A percentile compares a stretch with the other conserved stretches of the same genome.
These are phyloP conservation scores for Amborella trichopoda DNA, from an alignment of 164 flowering plant species.

Conservation along the genomic window DNA sequence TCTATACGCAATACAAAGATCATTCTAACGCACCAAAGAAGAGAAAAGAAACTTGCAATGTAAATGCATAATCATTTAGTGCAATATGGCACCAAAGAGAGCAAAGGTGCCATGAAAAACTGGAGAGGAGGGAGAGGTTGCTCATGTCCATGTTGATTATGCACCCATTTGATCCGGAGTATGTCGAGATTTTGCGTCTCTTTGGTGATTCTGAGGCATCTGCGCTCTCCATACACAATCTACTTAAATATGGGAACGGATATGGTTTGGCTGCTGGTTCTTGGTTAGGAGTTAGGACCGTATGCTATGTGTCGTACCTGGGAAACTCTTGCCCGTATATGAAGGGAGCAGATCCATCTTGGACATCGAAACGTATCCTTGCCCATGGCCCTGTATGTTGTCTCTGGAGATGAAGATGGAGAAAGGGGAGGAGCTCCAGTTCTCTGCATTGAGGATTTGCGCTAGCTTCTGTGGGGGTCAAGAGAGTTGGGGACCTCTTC, in stretches of 20 bases:
- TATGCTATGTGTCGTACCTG: conserved; percentile 95
- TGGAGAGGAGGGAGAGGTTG: no score
- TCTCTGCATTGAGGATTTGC: conserved; percentile 66
- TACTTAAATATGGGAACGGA: conserved; percentile 64
- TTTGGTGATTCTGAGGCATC: conserved; percentile 82
- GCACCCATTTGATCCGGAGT: conserved; percentile 58
- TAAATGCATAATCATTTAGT: no score
- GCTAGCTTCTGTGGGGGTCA: conserved; percentile 47
- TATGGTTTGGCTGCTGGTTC: conserved; percentile 92
- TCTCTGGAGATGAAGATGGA: conserved; percentile 98
- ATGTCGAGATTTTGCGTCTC: conserved; percentile 55
- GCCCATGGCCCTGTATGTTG: conserved; percentile 74
- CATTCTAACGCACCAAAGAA: no score
- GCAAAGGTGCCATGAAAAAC: no score
- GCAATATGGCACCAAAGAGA: no score
- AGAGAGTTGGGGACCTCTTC: conserved; percentile 60
- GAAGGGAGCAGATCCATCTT: conserved; percentile 20
- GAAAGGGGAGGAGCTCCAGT: conserved; percentile 98
- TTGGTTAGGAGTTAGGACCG: conserved; percentile 97
- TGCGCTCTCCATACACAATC: conserved; percentile 81
- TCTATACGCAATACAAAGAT: no score
- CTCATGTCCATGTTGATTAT: conserved; percentile 15
- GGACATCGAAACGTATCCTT: conserved; percentile 19
- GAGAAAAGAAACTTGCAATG: no score
- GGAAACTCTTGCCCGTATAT: conserved; percentile 57